Base-by-base conservation (phyloP, 2,329 filamentous ascomycete genomes). In the Colletotrichum sp. region DNA sequence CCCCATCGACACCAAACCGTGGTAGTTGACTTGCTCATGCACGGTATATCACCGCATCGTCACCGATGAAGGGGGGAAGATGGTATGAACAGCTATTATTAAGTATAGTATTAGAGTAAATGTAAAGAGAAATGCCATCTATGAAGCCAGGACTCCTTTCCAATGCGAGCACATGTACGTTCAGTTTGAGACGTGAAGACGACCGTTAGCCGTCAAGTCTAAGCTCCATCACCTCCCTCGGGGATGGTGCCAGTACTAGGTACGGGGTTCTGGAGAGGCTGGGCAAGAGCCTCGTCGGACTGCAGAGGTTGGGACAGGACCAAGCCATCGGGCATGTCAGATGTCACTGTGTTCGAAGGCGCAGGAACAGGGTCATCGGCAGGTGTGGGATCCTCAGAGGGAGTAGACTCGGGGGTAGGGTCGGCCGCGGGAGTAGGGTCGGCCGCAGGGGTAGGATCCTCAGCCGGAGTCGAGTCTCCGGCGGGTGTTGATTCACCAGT, bases 1-100 rank as follows among this genome's bases (percentile, higher is more conserved):
- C 7, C 54, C 55, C 21, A 65, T 76, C 18, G 36, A 75, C 15
- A 67, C 66, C 6, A 62, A 66, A 7, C 69, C 74, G 1, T 76
- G 59, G 69, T 66, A 34, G 15, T 24, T 5, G 15, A 5, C 11
- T 2, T 34, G 18, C 34, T 13, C 13, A 34, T 33, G 16, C 13
- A 21, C 8, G 18, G 8, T 4, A 16, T 6, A 6, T 12, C 15
- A 8, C 29, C 57, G 6, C 16, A 59, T 7, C 24, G 11, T 29
- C 59, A 62, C 8, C 16, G 1, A 15, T 21, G 8, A 43, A 11
- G 15, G 18, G 12, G 16, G 54, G n/a, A 5, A 24, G 6, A 57
- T 29, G 13, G 21, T 57, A 57, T 57, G 21, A 57, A 57, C 21
- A 8, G 21, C 7, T 57, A 57, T 57, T 57, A 57, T 47, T 47